Evolutionary conservation across 2,329 filamentous ascomycete genomes (phyloP), one percentile per base, ranked within the genome.

Genomic region (Leptosphaerulina australis): DNA sequence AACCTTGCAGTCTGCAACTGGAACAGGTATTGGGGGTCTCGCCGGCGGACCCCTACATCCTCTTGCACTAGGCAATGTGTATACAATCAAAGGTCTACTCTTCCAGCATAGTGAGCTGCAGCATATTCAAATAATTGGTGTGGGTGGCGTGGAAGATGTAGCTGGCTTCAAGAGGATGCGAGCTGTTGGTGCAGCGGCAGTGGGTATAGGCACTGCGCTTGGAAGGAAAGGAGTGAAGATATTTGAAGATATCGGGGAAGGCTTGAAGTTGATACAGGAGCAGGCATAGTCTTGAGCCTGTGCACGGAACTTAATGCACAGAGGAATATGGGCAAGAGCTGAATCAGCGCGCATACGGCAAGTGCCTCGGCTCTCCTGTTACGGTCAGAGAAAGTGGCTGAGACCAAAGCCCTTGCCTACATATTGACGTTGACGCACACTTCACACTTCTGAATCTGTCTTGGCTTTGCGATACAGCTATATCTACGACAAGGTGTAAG

Each of bases 51-150:
- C 87, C 14, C 72, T 93, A 33, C 89, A 92, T 70, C 85, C 88
- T 0, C 74, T 93, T 0, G 86, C 88, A 0, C 70, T 93, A 22
- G 89, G 89, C 0, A 93, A 92, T 60, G 88, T 92, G 24, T 77
- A 77, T n/a, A 86, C 82, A 1, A 78, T 93, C n/a, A 73, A 85
- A 15, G 70, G 67, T 15, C 66, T 88, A 72, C 68, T 92, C 12
- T 82, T 86, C 57, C 69, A 73, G 25, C 63, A 77, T 11, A 62
- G 74, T 0, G 50, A 70, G 46, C 69, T 90, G 37, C 70, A 70
- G 8, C 74, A 79, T n/a, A 76, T 92, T 18, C 74, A 76, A 12
- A 77, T 92, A 22, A 84, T 92, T 46, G 89, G 89, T 0, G 81
- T 89, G 0, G 89, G 89, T 1, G 89, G 89, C 1, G 88, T 92